phyloP scores from a whole-genome alignment of 1,284 basidiomycete genomes.

The Coriolopsis trogii region DNA sequence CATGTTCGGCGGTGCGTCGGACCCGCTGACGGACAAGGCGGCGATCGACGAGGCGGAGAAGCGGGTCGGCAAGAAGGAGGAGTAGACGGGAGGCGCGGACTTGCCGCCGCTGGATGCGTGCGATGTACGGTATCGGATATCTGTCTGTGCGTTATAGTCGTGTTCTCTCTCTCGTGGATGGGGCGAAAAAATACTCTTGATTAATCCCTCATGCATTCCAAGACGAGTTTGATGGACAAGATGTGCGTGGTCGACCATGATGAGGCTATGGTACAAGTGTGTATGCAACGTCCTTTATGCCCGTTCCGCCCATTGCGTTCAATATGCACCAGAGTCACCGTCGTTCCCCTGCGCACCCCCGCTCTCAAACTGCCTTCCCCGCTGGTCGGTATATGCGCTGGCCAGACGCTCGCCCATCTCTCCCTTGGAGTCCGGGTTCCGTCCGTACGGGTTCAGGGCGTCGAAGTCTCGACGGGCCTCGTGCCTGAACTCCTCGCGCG shows the following conservation, averaged over 20 bases:
- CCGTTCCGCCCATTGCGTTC: neutral
- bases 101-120: conserved; percentile 3
- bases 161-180: neutral
- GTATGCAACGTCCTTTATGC: neutral
- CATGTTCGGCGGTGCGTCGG: conserved; percentile 65
- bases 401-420: conserved; percentile 34
- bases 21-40: conserved; percentile 83
- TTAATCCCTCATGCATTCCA: too few relatives aligned
- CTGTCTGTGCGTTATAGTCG: conserved; percentile 11
- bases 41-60: conserved; percentile 89
- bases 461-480: conserved; percentile 32
- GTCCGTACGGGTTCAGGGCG: conserved; percentile 32
- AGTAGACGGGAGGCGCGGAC: conserved; percentile 35
- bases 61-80: conserved; percentile 80
- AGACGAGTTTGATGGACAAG: too few relatives aligned
- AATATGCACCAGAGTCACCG: conserved; percentile 19
- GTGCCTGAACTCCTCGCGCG: conserved; percentile 28
- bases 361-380: conserved; percentile 28
- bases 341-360: conserved; percentile 21
- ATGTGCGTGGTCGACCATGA: too few relatives aligned
- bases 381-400: conserved; percentile 29
- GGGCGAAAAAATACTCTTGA: conserved; percentile 13
- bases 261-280: conserved; percentile 7
- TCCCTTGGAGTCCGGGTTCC: conserved; percentile 29
- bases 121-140: conserved; percentile 14